phyloP scores from a whole-genome alignment of 495 filamentous ascomycete species.

The Aspergillus indologenus region DNA sequence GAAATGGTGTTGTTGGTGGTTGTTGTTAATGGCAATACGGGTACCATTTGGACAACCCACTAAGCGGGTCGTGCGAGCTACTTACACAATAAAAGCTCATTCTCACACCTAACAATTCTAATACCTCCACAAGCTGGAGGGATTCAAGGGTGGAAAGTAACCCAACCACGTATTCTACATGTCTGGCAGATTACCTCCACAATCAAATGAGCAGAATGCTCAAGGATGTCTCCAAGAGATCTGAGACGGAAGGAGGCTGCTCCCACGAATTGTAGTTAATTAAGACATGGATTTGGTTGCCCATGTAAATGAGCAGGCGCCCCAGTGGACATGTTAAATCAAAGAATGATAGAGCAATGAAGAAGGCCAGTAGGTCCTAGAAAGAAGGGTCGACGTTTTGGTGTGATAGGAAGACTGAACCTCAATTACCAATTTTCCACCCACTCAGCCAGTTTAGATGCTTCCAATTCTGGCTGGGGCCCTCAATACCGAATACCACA shows the following conservation, averaged over 20 bases:
- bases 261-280: too few species aligned
- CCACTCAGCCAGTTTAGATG: slow-evolving; percentile 87
- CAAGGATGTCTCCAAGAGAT: not conserved
- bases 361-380: not conserved
- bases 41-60: not conserved
- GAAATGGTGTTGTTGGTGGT: slow-evolving; percentile 41
- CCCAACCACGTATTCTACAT: not conserved
- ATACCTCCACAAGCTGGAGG: too few species aligned
- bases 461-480: slow-evolving; percentile 74
- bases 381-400: not conserved
- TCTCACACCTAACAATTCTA: not conserved
- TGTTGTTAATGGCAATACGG: slow-evolving; percentile 42
- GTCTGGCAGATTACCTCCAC: not conserved
- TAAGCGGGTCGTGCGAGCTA: not conserved
- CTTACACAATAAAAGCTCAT: not conserved
- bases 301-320: not conserved
- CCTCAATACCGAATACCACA: slow-evolving; percentile 97
- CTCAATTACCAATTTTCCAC: slow-evolving; percentile 52
- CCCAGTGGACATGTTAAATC: not conserved
- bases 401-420: not conserved
- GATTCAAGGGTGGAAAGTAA: not conserved
- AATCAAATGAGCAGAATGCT: not conserved
- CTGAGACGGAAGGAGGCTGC: not conserved
- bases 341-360: not conserved
- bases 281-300: too few species aligned